phyloP scores from a whole-genome alignment of 2,329 filamentous ascomycete genomes.

The Penicillium sp. region DNA sequence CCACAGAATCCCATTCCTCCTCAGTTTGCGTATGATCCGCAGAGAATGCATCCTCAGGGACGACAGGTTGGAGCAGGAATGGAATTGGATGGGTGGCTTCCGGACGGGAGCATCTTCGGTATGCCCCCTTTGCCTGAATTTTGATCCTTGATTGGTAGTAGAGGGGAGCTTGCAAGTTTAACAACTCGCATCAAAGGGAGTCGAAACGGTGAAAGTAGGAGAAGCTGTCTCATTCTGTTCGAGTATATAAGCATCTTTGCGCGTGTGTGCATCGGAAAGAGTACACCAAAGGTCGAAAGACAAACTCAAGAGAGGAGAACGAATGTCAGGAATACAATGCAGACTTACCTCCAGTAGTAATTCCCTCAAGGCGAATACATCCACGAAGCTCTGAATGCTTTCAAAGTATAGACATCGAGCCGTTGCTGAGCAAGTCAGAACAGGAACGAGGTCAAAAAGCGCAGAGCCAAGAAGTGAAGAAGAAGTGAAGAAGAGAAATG shows the following conservation, averaged over 20 bases:
- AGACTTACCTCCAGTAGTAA: neutral
- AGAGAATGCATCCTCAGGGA: slow-evolving; percentile 17
- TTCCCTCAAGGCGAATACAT: neutral
- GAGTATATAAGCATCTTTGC: neutral
- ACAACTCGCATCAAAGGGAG: neutral
- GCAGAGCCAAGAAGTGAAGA: neutral
- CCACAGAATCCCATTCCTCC: slow-evolving; percentile 21
- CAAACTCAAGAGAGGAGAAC: neutral
- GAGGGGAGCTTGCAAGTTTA: neutral
- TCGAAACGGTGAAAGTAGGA: neutral
- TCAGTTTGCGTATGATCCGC: slow-evolving; percentile 24
- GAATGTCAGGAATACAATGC: neutral
- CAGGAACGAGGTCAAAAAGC: slow-evolving; percentile 2
- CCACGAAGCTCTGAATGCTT: neutral
- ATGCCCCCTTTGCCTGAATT: slow-evolving; percentile 29
- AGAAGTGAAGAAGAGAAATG: slow-evolving; percentile 1
- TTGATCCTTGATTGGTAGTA: slow-evolving; percentile 8
- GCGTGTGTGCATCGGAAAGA: neutral
- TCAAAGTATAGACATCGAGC: neutral
- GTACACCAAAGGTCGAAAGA: neutral
- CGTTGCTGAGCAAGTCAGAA: neutral
- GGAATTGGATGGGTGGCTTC: slow-evolving; percentile 33
- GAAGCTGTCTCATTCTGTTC: neutral
- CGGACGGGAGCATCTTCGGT: slow-evolving; percentile 30
- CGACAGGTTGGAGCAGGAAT: slow-evolving; percentile 20